A percentile compares a stretch with the other conserved stretches of the same genome.
Evolutionary conservation across 1,284 basidiomycete genomes (phyloP).

Genomic region (Ceratobasidium theobromae): DNA sequence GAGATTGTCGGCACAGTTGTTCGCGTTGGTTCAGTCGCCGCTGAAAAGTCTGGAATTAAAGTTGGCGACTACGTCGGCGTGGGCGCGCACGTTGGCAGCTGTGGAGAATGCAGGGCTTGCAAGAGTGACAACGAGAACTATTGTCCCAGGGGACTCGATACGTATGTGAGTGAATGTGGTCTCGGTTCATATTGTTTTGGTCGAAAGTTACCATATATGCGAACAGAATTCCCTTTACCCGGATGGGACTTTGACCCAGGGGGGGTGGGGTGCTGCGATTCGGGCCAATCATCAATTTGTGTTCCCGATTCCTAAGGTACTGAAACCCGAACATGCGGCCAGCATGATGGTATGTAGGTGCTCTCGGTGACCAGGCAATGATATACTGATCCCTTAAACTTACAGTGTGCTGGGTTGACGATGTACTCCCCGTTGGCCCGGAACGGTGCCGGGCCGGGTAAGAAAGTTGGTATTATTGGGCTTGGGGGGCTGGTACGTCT

Average conservation of each 20-base stretch:
- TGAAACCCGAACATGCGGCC: conserved; percentile 56
- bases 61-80: conserved; percentile 66
- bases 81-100: conserved; percentile 59
- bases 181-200: conserved; percentile 36
- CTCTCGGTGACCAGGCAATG: conserved; percentile 26
- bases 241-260: conserved; percentile 56
- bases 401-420: conserved; percentile 62
- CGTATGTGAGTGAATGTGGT: conserved; percentile 42
- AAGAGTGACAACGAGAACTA: conserved; percentile 59
- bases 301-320: conserved; percentile 64
- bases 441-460: conserved; percentile 62
- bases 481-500: conserved; percentile 58
- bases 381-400: background rate
- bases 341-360: conserved; percentile 42
- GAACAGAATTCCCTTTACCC: conserved; percentile 52
- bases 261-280: conserved; percentile 67
- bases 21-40: conserved; percentile 56
- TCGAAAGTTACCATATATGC: conserved; percentile 36
- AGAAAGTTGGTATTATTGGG: conserved; percentile 67
- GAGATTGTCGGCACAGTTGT: conserved; percentile 64
- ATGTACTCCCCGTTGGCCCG: conserved; percentile 64
- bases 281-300: conserved; percentile 68
- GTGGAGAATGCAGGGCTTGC: conserved; percentile 57
- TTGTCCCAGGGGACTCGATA: conserved; percentile 44
- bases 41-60: conserved; percentile 49